Base-by-base conservation (phyloP, 192 early-diverging fungal genomes). In the Entrophospora sp. region DNA sequence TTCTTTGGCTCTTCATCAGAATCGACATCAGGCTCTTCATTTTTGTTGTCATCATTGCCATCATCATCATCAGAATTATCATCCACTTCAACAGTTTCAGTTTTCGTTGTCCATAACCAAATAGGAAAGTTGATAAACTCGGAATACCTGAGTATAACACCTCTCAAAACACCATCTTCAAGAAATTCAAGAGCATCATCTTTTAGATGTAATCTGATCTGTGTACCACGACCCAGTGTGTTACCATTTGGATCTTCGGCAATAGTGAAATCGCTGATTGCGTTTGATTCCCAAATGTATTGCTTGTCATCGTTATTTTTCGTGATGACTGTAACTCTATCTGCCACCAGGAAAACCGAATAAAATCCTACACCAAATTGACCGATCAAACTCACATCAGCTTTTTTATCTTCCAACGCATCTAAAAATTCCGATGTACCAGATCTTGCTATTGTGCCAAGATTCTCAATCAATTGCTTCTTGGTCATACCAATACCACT, bases 301-400 rank as follows among this genome's bases (percentile, higher is more conserved):
- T 97, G 95, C 62, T 86, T 82, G 66, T 67, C 87, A 28, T 87
- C 84, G 55, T 97, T 95, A 67, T 88, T 82, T 77, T 97, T 97
- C 53, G 86, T 88, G 28, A 89, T 86, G 14, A 99, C 96, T 6
- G 85, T 82, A 32, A 99, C 95, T 74, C 86, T 87, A 79, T 99
- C 95, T 30, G 95, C 95, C 14, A 94, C 91, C 75, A 96, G 80
- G 73, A 94, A 99, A 14, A 91, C 93, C 30, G 93, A 95, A 81
- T 99, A 99, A 79, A 99, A 99, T 32, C 97, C 95, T 28, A 98
- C 95, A 85, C 97, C 97, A 76, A 99, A 99, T 78, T 99, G 94
- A 43, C 97, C 97, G 64, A 96, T 96, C 64, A 96, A 79, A 28
- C 83, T 81, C 73, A 82, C 81, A 35, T 85, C 87, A 37, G 79